phyloP scores from a whole-genome alignment of 1,284 basidiomycete species.

The Malassezia nana region DNA sequence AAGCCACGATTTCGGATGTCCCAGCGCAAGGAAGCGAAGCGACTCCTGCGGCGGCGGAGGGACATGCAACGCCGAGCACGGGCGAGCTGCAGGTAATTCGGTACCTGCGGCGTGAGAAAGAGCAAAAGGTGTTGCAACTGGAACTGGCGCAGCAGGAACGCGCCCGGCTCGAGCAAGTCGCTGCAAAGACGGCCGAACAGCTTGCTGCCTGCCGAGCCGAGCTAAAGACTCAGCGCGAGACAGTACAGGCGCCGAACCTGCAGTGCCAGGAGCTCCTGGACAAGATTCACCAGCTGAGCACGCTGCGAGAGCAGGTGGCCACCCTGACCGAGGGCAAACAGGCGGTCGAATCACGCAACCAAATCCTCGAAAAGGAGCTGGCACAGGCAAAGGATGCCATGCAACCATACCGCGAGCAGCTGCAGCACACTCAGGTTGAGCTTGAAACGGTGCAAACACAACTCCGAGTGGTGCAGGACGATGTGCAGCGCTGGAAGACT shows the following conservation, averaged over 20 bases:
- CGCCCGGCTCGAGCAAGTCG: constrained; percentile 62
- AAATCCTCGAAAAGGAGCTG: constrained; percentile 52
- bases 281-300: constrained; percentile 74
- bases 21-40: too few relatives aligned
- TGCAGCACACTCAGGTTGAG: constrained; percentile 62
- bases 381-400: constrained; percentile 56
- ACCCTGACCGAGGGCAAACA: constrained; percentile 70
- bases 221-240: constrained; percentile 29
- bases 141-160: constrained; percentile 77
- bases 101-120: constrained; percentile 77
- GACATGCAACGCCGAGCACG: constrained; percentile 9
- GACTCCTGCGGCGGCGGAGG: constrained; percentile 28
- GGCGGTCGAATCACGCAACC: constrained; percentile 54
- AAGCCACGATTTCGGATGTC: constrained; percentile 35
- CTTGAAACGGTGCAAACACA: constrained; percentile 63
- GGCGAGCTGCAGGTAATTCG: constrained; percentile 62
- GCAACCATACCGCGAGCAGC: constrained; percentile 65
- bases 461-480: constrained; percentile 63
- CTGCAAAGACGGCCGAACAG: constrained; percentile 60
- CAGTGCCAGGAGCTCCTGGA: constrained; percentile 77
- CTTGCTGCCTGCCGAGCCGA: constrained; percentile 60
- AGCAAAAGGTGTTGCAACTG: constrained; percentile 75
- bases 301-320: constrained; percentile 76
- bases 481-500: constrained; percentile 73
- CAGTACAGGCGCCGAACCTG: constrained; percentile 52